Evolutionary conservation across 73 alveolate species (phyloP).

Genomic region (Blepharisma japonicum): DNA sequence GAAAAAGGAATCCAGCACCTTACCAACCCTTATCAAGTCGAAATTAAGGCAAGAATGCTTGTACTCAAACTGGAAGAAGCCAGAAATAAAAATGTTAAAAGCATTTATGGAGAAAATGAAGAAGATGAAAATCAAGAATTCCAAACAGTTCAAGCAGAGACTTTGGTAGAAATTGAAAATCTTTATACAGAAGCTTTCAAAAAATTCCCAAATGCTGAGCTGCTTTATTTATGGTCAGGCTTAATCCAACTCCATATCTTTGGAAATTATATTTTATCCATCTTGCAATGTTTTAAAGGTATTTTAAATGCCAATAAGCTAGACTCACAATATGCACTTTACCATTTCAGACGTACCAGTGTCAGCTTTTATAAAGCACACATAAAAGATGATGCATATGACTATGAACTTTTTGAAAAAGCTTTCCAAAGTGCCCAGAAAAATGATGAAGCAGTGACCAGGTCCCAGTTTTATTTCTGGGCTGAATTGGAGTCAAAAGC

Average conservation of each 20-base stretch:
- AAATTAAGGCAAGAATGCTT: background rate
- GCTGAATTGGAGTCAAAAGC: conserved; percentile 20
- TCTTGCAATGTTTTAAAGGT: background rate
- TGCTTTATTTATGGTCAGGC: background rate
- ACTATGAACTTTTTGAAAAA: conserved; percentile 1
- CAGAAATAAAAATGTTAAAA: background rate
- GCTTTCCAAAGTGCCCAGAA: conserved; percentile 6
- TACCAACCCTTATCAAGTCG: conserved; percentile 8
- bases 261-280: background rate
- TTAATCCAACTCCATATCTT: background rate
- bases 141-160: background rate
- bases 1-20: conserved; percentile 3
- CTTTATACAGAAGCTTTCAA: conserved; percentile 3
- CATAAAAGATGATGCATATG: background rate
- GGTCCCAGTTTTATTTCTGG: conserved; percentile 30
- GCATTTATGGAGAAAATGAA: background rate
- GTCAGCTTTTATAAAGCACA: background rate
- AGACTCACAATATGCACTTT: background rate
- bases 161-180: background rate
- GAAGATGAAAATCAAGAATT: background rate
- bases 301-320: background rate
- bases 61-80: background rate
- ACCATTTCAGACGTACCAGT: background rate
- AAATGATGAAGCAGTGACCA: conserved; percentile 12
- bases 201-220: conserved; percentile 8